Evolutionary conservation across 2,329 filamentous ascomycete species (phyloP), one percentile per base, ranked within the genome.

Genomic region (Alternaria arbusti): DNA sequence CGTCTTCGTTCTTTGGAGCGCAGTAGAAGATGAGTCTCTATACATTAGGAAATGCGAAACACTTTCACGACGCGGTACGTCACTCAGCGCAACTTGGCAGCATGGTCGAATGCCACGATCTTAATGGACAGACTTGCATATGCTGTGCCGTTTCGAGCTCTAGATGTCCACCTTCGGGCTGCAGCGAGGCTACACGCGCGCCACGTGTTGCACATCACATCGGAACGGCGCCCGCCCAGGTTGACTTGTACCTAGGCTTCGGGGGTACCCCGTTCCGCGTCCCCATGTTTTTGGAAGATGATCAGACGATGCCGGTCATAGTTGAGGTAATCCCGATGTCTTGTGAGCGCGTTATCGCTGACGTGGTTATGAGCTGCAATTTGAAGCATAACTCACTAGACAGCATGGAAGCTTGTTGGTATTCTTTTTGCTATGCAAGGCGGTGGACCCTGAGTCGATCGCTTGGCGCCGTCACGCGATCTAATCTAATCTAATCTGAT

Each of bases 381-480:
- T 1, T 51, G 4, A 5, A 36, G 28, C 3, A 32, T 40, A 40
- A 40, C 5, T 40, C 36, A 17, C 36, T n/a, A 40, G 15, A 11
- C 11, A 22, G 32, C 22, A 17, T 23, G n/a, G 17, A 51, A 36
- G 20, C 26, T 28, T 40, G 3, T 15, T 3, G 40, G 5, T 46
- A 26, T 17, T 43, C 12, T 23, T 56, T 45, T 28, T 46, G 40
- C 22, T 40, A 40, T 54, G 50, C 60, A 57, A 43, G 54, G 36
- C 23, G 22, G 54, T 28, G 40, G 62, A 55, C 71, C 71, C 65
- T 68, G 67, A 47, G 68, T 46, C 56, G 69, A 74, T 74, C 70
- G n/a, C 59, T 68, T 70, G 49, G 70, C 68, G 64, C 57, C 57
- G 64, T 58, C 44, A 30, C 36, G 36, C 36, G 49, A 69, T 70